Base-by-base conservation (phyloP, 2,329 filamentous ascomycete genomes). In the Whalleya microplaca region DNA sequence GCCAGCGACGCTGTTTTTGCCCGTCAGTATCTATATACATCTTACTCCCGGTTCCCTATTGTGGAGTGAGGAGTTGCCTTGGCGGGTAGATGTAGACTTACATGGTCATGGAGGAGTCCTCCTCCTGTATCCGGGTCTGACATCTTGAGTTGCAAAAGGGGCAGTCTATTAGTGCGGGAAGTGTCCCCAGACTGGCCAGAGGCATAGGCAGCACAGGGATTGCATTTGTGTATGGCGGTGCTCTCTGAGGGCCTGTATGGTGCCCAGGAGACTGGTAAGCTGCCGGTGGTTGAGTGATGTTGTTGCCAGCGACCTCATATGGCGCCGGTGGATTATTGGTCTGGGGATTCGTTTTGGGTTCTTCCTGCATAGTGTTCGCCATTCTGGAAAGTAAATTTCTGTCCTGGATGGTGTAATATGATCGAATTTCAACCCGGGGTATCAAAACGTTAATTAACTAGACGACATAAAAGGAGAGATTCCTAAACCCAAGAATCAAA, bases 91-190 rank as follows among this genome's bases (percentile, higher is more conserved):
- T 37, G 32, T 6, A 21, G 19, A 46, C 53, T 55, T 42, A 53
- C 44, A 61, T 46, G n/a, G 55, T 61, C 55, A 56, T 61, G 41
- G 47, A 46, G 19, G 58, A 61, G 49, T 58, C 48, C 20, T 47
- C 20, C 42, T 61, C 51, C 12, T 53, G 41, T 12, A 55, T 50
- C 3, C 55, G 44, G 10, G 58, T 61, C 45, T 47, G 58, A 19
- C 37, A 51, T 16, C 51, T 42, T 10, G 43, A 29, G 16, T 46
- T 20, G 43, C 58, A 61, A 49, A 54, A 61, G 4, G 58, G 58
- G 12, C 58, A 61, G 51, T 61, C 51, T 19, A 61, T 54, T 23
- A 53, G n/a, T 19, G 58, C 58, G 2, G 58, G 51, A 21, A 41
- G 12, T 19, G n/a, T 3, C 12, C 46, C 46, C 21, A 48, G 32